Conservation (phyloP, 768 basidiomycete species). For the Pleurotus tuber-regium region DNA sequence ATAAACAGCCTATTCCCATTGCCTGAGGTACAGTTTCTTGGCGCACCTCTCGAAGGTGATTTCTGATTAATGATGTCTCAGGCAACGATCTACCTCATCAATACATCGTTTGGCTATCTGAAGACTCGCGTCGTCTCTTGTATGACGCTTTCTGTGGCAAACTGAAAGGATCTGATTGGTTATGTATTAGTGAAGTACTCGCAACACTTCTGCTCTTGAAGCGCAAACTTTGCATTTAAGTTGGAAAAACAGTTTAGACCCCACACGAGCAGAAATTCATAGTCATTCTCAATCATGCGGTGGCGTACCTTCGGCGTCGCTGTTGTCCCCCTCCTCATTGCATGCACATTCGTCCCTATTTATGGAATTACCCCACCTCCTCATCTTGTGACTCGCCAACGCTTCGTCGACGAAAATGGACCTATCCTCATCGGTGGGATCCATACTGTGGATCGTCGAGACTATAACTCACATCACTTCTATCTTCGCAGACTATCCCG, state of each 20-base stretch:
- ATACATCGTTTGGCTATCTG: background rate
- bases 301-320: constrained; percentile 1
- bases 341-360: background rate
- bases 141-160: background rate
- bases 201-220: background rate
- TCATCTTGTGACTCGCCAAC: background rate
- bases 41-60: background rate
- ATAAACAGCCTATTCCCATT: constrained; percentile 1
- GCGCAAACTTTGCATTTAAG: background rate
- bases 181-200: background rate
- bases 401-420: background rate
- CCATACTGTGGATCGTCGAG: background rate
- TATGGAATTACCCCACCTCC: background rate
- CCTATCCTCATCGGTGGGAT: background rate
- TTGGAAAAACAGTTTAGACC: background rate
- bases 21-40: background rate
- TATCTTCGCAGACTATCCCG: background rate
- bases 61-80: constrained; percentile 2
- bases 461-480: background rate
- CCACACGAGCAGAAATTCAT: background rate
- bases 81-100: background rate
- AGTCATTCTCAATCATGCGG: constrained; percentile 2
- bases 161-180: constrained; percentile 3
- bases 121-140: background rate
- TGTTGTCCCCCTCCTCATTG: background rate